Base-by-base conservation (phyloP, 2,329 filamentous ascomycete genomes). In the Cercospora sp. region DNA sequence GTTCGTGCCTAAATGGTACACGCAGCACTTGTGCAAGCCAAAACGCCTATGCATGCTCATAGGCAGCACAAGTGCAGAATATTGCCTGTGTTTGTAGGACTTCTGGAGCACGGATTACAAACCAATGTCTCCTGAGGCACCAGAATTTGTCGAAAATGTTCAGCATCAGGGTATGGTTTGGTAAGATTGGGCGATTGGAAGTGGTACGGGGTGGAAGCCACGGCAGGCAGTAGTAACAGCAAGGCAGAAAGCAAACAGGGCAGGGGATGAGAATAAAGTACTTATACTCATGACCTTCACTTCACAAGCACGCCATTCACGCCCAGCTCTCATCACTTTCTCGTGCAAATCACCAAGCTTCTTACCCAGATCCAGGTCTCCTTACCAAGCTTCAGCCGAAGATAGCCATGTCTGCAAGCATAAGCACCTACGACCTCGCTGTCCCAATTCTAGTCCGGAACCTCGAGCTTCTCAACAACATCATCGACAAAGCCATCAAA, bases 401-500 rank as follows among this genome's bases (percentile, higher is more conserved):
- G n/a, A 18, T n/a, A 21, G 55, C 18, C 5, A 62, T 63, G 64
- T 63, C 59, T 60, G 21, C 49, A 26, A 26, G 55, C 8, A 68
- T 71, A n/a, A 58, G 45, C 62, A 55, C 37, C 32, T 73, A 73
- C 63, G 71, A 73, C 40, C 32, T 69, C 62, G 71, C 55, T 66
- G 74, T 87, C 67, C 78, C 79, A 1, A 75, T 81, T 61, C 77
- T 84, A 71, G 78, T 84, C 73, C 74, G 75, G 18, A 78, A 78
- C 65, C 77, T 87, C 26, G 78, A 80, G 3, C 82, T 80, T 66
- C 78, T 85, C 32, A 72, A 77, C 18, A 70, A 74, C 55, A 74
- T 85, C 69, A 80, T 87, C 67, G 74, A 78, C 40, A 83, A 84
- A 71, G 84, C 75, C 65, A 79, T 82, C 68, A 69, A 76, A 3